These are phyloP conservation scores for Mucuna pruriens DNA, from an alignment of 306 rosid genomes.

Conservation along the genomic window DNA sequence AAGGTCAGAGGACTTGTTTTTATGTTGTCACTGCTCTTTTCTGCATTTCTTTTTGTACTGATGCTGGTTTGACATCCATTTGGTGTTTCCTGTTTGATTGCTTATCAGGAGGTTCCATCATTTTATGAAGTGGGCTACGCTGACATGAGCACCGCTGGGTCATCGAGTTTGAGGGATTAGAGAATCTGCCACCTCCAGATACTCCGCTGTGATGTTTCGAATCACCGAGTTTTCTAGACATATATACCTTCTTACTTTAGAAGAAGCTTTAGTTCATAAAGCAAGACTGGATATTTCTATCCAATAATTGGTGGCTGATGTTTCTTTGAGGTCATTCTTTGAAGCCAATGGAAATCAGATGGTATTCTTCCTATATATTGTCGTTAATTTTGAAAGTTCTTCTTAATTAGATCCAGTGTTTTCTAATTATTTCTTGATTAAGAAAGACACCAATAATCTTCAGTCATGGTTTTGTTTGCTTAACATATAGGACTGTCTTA, in stretches of 20 bases:
- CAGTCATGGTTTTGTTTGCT: conserved; percentile 18
- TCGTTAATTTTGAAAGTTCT: conserved; percentile 23
- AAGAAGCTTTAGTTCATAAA: conserved; percentile 86
- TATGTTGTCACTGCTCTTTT: conserved; percentile 61
- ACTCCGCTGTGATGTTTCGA: conserved; percentile 92
- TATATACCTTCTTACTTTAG: conserved; percentile 87
- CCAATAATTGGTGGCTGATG: conserved; percentile 98
- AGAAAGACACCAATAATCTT: not conserved
- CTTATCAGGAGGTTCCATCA: conserved; percentile 73
- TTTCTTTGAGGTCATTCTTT: conserved; percentile 82
- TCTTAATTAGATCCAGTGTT: conserved; percentile 14
- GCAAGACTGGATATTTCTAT: conserved; percentile 94
- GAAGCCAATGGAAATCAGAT: conserved; percentile 95
- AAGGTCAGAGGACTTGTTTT: conserved; percentile 81
- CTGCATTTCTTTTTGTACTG: conserved; percentile 67
- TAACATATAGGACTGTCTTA: conserved; percentile 75
- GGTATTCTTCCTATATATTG: conserved; percentile 57
- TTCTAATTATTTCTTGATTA: not conserved
- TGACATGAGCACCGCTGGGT: conserved; percentile 72
- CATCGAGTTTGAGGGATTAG: conserved; percentile 78
- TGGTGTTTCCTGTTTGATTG: conserved; percentile 68
- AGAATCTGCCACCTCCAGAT: conserved; percentile 80
- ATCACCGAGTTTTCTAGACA: conserved; percentile 96
- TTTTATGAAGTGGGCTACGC: conserved; percentile 77
- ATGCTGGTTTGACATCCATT: conserved; percentile 85